Conservation (phyloP, 1,139 yeast genomes). For the Taphrina wiesneri region DNA sequence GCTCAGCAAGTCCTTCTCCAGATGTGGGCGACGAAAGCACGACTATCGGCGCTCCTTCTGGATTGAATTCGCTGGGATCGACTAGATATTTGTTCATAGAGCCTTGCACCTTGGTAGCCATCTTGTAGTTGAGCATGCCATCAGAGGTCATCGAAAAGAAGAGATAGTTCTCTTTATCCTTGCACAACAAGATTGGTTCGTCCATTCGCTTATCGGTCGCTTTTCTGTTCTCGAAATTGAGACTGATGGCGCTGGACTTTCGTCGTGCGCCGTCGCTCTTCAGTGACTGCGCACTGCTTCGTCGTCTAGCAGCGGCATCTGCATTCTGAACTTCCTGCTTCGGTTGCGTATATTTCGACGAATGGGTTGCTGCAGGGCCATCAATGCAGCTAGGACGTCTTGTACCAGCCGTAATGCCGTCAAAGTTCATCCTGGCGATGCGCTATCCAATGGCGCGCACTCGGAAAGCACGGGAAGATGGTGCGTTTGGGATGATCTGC, state of each 20-base stretch:
- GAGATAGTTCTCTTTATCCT: conserved; percentile 18
- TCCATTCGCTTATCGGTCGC: conserved; percentile 7
- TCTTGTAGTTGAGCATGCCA: conserved; percentile 29
- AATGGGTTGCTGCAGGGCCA: not conserved
- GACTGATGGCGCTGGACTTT: conserved; percentile 15
- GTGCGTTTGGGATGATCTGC: not conserved
- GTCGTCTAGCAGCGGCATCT: not conserved
- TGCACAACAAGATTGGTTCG: conserved; percentile 25
- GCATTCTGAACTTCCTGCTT: not conserved
- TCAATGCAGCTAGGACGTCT: conserved; percentile 6
- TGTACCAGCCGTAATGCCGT: not conserved
- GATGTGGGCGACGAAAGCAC: conserved; percentile 30
- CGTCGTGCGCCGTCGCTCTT: conserved; percentile 9
- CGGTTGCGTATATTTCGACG: not conserved
- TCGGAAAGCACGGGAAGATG: not conserved
- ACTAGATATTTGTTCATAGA: conserved; percentile 25
- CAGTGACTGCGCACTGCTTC: conserved; percentile 16
- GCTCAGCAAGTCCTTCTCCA: conserved; percentile 18
- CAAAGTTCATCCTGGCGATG: not conserved
- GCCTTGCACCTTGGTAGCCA: conserved; percentile 20
- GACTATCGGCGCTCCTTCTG: conserved; percentile 24
- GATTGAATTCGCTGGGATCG: conserved; percentile 14
- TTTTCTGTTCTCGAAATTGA: conserved; percentile 1
- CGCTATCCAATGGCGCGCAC: not conserved
- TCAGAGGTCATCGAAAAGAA: conserved; percentile 32